Base-by-base conservation (phyloP, 2,329 filamentous ascomycete species). In the Alternaria sp. region DNA sequence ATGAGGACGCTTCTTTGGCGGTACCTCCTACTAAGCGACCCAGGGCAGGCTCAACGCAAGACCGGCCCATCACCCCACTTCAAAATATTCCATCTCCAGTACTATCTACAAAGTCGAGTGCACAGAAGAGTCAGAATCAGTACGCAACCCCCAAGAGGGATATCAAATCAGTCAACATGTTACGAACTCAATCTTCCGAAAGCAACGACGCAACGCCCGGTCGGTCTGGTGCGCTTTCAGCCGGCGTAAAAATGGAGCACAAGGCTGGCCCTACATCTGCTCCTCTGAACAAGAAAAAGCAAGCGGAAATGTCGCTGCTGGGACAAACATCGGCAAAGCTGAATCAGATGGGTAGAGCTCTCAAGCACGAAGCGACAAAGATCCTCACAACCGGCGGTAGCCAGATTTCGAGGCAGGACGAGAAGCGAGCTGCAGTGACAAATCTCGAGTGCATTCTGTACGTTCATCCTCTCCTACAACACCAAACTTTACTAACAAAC, bases 321-420 rank as follows among this genome's bases (percentile, higher is more conserved):
- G 74, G 75, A 7, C 68, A 74, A 1, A 73, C 77, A 21, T 80
- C 78, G 13, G 72, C 71, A 49, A 78, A 78, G 31, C 66, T 80
- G 41, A 79, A 80, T 36, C 71, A 67, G 3, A 72, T 80, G 52
- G 81, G 80, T 9, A 77, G 79, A 7, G 73, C 78, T 1, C 69
- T 83, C n/a, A 83, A 83, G 68, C 80, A 82, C 52, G 76, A 80
- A 48, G 75, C 77, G 2, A 72, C 77, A 39, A 77, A 76, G 51
- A 72, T 80, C 51, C 67, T 74, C 39, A 63, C 44, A 7, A 14
- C 37, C 5, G 37, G 37, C 1, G 67, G 70, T 7, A 66, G 62
- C 10, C 67, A 71, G 33, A 50, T 68, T 31, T 72, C 54, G 2
- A 72, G 76, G 36, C 66, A 72, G 21, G 76, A 79, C 26, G 66